Evolutionary conservation across 1,139 yeast genomes (phyloP).

Genomic region (Saccharomyces pastorianus): DNA sequence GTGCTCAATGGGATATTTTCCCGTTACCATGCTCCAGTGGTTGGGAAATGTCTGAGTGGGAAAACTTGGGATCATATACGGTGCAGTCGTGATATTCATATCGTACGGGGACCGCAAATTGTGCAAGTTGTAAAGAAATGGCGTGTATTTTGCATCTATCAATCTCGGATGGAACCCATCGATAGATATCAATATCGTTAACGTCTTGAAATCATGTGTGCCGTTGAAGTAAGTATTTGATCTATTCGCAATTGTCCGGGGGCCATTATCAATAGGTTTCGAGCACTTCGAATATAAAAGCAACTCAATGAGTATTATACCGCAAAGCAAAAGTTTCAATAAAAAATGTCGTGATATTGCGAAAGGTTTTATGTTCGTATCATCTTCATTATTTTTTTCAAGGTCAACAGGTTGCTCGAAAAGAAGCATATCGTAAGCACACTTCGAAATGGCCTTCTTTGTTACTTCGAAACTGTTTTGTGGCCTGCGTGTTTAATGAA

Average conservation of each 20-base stretch:
- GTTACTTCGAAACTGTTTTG: background rate
- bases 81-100: conserved; percentile 51
- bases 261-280: background rate
- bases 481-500: background rate
- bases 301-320: background rate
- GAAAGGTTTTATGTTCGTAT: background rate
- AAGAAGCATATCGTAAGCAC: background rate
- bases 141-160: conserved; percentile 59
- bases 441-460: background rate
- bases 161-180: conserved; percentile 93
- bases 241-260: background rate
- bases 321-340: background rate
- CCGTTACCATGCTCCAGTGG: conserved; percentile 87
- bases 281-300: background rate
- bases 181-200: conserved; percentile 68
- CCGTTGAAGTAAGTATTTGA: conserved; percentile 39
- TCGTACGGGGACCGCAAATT: conserved; percentile 37
- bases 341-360: background rate
- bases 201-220: conserved; percentile 63
- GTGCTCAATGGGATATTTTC: conserved; percentile 73
- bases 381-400: background rate
- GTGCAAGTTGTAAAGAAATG: conserved; percentile 45
- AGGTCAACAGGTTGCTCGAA: background rate
- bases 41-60: conserved; percentile 89
- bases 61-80: conserved; percentile 78